These are phyloP conservation scores for Amoebophrya sp. DNA, from an alignment of 169 alveolate genomes.

Conservation along the genomic window DNA sequence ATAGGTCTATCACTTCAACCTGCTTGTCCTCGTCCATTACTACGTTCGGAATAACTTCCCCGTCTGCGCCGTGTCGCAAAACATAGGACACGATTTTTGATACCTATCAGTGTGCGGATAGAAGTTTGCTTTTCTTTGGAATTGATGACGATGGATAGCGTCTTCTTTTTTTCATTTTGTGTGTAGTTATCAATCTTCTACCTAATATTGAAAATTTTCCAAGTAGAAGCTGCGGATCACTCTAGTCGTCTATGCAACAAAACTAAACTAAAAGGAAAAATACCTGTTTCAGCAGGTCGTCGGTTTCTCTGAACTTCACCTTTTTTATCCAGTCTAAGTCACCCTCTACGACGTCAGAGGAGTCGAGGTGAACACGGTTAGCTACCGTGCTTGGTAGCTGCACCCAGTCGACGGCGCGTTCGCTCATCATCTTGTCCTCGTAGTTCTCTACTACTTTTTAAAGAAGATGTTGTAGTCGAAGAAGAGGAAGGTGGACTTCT, in stretches of 20 bases:
- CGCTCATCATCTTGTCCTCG: background rate
- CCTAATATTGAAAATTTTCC: background rate
- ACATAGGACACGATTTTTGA: background rate
- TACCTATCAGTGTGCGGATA: background rate
- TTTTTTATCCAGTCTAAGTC: background rate
- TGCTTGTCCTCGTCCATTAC: background rate
- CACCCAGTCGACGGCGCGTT: background rate
- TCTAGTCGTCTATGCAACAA: background rate
- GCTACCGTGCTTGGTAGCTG: background rate
- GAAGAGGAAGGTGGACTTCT: too few relatives aligned
- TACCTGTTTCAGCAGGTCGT: background rate
- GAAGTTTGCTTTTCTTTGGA: background rate
- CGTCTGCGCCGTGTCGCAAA: background rate
- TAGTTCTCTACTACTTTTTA: too few relatives aligned
- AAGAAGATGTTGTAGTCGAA: too few relatives aligned
- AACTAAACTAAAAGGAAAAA: background rate
- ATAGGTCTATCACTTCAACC: background rate
- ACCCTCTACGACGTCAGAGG: too few relatives aligned
- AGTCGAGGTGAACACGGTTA: background rate
- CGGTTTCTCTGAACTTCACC: constrained; percentile 2
- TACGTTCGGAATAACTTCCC: background rate
- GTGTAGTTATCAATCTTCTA: background rate
- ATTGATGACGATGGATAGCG: background rate
- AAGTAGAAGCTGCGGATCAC: background rate
- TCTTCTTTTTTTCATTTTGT: background rate